phyloP scores from a whole-genome alignment of 192 early-diverging fungal species.

The Coemansia sp. region DNA sequence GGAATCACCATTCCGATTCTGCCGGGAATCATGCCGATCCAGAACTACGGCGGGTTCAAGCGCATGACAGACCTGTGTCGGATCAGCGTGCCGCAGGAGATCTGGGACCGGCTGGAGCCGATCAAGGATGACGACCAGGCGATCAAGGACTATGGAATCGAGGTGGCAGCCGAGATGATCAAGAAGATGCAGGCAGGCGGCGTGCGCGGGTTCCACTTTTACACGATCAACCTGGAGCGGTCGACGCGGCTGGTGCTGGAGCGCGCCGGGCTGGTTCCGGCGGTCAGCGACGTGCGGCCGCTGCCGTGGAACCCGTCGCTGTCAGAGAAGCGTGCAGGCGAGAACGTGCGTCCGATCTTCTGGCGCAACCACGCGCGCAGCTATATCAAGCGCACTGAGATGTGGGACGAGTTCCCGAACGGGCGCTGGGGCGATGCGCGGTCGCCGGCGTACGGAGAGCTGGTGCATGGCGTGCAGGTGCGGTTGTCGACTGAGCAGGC shows the following conservation, averaged over 20 bases:
- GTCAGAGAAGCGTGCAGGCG: slow-evolving; percentile 83
- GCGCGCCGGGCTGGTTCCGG: slow-evolving; percentile 72
- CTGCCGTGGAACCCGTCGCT: slow-evolving; percentile 72
- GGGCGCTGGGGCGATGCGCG: slow-evolving; percentile 97
- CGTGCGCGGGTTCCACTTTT: slow-evolving; percentile 89
- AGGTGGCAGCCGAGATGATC: slow-evolving; percentile 85
- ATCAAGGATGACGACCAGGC: slow-evolving; percentile 99
- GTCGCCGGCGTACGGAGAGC: slow-evolving; percentile 85
- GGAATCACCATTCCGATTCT: slow-evolving; percentile 86
- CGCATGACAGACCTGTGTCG: slow-evolving; percentile 86
- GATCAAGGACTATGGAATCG: slow-evolving; percentile 90
- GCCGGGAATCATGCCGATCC: slow-evolving; percentile 97
- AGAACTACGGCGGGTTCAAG: slow-evolving; percentile 90
- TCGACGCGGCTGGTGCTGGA: slow-evolving; percentile 87
- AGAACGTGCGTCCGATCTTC: slow-evolving; percentile 98
- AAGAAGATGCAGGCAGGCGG: slow-evolving; percentile 67
- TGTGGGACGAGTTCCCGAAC: slow-evolving; percentile 98
- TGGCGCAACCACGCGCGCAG: slow-evolving; percentile 94
- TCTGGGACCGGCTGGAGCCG: slow-evolving; percentile 82
- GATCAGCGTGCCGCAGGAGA: slow-evolving; percentile 81
- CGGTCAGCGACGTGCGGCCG: slow-evolving; percentile 62
- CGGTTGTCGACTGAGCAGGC: slow-evolving; percentile 76
- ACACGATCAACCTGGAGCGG: slow-evolving; percentile 92
- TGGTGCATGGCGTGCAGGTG: slow-evolving; percentile 79
- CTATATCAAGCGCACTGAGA: slow-evolving; percentile 88